These are phyloP conservation scores for Lactifluus hygrophoroides DNA, from an alignment of 768 basidiomycete genomes.

Conservation along the genomic window DNA sequence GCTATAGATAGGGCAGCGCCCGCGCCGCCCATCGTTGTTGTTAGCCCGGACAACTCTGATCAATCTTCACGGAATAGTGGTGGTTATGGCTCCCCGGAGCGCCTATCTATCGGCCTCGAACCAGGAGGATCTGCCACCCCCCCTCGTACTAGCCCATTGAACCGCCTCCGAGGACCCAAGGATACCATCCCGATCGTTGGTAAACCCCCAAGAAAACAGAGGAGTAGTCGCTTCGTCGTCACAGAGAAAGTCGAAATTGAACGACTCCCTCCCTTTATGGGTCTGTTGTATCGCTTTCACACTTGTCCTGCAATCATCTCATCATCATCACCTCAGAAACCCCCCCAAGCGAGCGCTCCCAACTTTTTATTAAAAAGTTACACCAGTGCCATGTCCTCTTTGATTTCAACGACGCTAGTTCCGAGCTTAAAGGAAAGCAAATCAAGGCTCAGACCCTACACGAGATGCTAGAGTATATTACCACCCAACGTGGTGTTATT, in stretches of 20 bases:
- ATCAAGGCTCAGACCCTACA: constrained; percentile 97
- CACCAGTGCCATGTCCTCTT: constrained; percentile 95
- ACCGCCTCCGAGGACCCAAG: constrained; percentile 78
- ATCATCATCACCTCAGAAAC: constrained; percentile 56
- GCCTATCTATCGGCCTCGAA: constrained; percentile 41
- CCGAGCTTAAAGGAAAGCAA: constrained; percentile 95
- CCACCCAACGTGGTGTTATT: constrained; percentile 91
- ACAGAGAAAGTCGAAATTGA: constrained; percentile 96
- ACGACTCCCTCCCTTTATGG: constrained; percentile 82
- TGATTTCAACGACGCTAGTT: constrained; percentile 96
- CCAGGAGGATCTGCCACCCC: constrained; percentile 39
- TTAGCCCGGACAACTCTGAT: constrained; percentile 57
- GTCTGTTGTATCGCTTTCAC: constrained; percentile 36
- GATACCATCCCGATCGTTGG: constrained; percentile 96
- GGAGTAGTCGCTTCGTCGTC: constrained; percentile 93
- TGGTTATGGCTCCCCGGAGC: constrained; percentile 40
- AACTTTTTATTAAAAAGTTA: constrained; percentile 89
- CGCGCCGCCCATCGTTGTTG: constrained; percentile 80
- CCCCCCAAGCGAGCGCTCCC: constrained; percentile 75
- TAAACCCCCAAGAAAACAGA: constrained; percentile 94
- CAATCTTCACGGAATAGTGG: constrained; percentile 36
- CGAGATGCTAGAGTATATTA: constrained; percentile 99
- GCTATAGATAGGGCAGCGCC: constrained; percentile 40
- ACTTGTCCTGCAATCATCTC: constrained; percentile 14
- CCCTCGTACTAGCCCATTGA: constrained; percentile 59